A percentile compares a stretch with the other conserved stretches of the same genome.
These are phyloP conservation scores for Nicotiana sylvestris DNA, from an alignment of 257 asterid species.

Conservation along the genomic window DNA sequence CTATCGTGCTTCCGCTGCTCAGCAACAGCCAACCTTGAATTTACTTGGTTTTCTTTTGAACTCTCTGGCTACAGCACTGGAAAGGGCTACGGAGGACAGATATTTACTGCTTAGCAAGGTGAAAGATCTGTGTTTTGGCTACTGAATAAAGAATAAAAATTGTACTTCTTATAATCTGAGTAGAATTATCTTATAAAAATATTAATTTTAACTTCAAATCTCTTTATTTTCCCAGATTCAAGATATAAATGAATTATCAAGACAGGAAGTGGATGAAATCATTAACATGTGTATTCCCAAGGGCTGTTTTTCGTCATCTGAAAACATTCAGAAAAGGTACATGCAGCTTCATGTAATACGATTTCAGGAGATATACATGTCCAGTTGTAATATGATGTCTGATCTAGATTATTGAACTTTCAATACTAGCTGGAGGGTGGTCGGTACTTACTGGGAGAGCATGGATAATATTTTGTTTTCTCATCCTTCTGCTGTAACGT, in stretches of 20 bases:
- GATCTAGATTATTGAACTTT: background rate
- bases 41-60: conserved; percentile 58
- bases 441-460: background rate
- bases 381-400: background rate
- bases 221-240: conserved; percentile 48
- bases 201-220: background rate
- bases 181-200: too few species aligned
- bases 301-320: conserved; percentile 58
- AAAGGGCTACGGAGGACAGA: conserved; percentile 76
- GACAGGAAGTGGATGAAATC: conserved; percentile 95
- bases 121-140: background rate
- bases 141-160: background rate
- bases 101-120: conserved; percentile 85
- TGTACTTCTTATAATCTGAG: background rate
- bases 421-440: background rate
- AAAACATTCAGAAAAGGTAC: conserved; percentile 78
- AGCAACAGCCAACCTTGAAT: conserved; percentile 68
- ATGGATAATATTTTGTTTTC: background rate
- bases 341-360: background rate
- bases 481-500: background rate
- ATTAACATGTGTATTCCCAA: conserved; percentile 53
- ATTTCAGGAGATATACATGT: background rate
- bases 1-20: conserved; percentile 49
- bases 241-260: conserved; percentile 91
- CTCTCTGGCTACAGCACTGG: conserved; percentile 61